Base-by-base conservation (phyloP, 1,284 basidiomycete genomes). In the Ustilago nuda region DNA sequence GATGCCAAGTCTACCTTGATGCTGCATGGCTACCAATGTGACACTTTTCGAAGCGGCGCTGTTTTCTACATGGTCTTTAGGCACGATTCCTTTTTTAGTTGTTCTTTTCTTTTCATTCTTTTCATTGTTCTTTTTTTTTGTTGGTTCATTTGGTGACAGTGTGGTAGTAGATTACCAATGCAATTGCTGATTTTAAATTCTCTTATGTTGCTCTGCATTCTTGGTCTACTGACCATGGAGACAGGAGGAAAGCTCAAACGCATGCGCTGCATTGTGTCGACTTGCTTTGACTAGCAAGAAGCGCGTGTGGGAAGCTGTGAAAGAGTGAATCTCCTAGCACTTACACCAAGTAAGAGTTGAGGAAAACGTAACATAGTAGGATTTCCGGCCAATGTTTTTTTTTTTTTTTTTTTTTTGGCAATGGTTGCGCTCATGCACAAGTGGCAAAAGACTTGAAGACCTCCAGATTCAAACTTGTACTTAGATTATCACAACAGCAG, bases 111-210 rank as follows among this genome's bases (percentile, higher is more conserved):
- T 32, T 17, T 56, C 63, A 51, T 35, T 43, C 37, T 17, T 56
- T 60, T 32, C 11, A 55, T 41, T n/a, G n/a, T n/a, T 61, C 19
- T 7, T 19, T 2, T 51, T 33, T 56, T 52, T 62, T 46, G 35
- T 46, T 56, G n/a, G 35, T 46, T 54, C 30, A 33, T 37, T 46
- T 54, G 23, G 17, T 56, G 52, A 46, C 62, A 55, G 59, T 43
- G 56, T 55, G 61, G 60, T 61, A 55, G 45, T 46, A 56, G n/a
- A 41, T 53, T 36, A 52, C 39, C 50, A 52, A 32, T 56, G 56
- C 45, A 57, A 46, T 46, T 45, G 41, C 45, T 33, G 45, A 56
- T 43, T 8, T 53, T 3, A 7, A 15, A 53, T 36, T 2, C 8
- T 56, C 55, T 43, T 37, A 39, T 23, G 23, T 27, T 15, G 19